These are phyloP conservation scores for Aeschynomene evenia DNA, from an alignment of 306 rosid genomes.

Conservation along the genomic window DNA sequence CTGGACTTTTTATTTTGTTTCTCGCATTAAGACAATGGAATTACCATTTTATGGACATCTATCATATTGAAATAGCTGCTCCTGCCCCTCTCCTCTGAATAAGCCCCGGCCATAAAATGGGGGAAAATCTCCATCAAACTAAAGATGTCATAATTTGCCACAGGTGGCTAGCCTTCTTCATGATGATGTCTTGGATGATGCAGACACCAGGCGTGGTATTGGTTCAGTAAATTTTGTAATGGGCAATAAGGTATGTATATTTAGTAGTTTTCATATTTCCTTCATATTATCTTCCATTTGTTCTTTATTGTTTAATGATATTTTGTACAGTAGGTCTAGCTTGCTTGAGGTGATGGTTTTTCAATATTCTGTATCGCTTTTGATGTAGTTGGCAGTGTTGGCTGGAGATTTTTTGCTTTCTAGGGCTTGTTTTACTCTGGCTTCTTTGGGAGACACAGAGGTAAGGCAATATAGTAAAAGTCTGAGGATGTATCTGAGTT, in stretches of 20 bases:
- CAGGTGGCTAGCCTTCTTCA: slow-evolving; percentile 99
- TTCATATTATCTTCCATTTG: background rate
- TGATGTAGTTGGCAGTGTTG: slow-evolving; percentile 79
- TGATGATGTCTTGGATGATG: slow-evolving; percentile 98
- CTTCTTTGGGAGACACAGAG: slow-evolving; percentile 88
- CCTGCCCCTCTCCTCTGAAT: background rate
- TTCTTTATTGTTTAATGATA: slow-evolving; percentile 22
- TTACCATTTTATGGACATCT: background rate
- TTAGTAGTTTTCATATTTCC: slow-evolving; percentile 18
- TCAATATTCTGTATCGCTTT: slow-evolving; percentile 6
- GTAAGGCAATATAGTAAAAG: slow-evolving; percentile 34
- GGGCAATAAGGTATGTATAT: slow-evolving; percentile 83
- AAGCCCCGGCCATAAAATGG: background rate
- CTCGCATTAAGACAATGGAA: background rate
- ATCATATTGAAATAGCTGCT: background rate
- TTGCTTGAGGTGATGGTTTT: slow-evolving; percentile 23
- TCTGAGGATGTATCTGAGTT: slow-evolving; percentile 7
- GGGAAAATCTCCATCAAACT: background rate
- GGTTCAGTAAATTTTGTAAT: slow-evolving; percentile 76
- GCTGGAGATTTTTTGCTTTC: slow-evolving; percentile 97
- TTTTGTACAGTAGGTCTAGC: slow-evolving; percentile 25
- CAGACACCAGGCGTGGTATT: slow-evolving; percentile 93
- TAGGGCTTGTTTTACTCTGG: slow-evolving; percentile 96
- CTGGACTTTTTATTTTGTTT: background rate
- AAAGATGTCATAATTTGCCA: slow-evolving; percentile 14